phyloP scores from a whole-genome alignment of 2,329 filamentous ascomycete genomes.

The Scedosporium aurantiacum region DNA sequence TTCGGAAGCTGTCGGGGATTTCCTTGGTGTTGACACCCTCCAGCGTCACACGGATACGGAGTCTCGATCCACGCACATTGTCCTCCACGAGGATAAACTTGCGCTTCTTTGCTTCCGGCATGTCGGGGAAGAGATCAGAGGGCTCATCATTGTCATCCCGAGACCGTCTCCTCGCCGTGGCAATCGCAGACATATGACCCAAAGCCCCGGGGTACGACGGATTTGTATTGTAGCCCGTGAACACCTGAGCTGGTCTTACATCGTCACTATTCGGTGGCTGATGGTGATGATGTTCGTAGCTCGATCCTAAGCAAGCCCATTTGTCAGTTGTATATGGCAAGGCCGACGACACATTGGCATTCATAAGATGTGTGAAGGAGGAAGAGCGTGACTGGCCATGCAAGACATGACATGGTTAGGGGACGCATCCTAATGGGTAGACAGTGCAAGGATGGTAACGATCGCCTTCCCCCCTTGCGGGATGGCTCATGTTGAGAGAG shows the following conservation, averaged over 20 bases:
- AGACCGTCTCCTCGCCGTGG: slow-evolving; percentile 12
- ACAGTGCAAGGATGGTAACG: neutral
- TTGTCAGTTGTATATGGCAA: neutral
- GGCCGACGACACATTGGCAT: neutral
- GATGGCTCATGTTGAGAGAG: neutral
- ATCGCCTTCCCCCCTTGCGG: neutral
- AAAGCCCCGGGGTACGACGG: slow-evolving; percentile 19
- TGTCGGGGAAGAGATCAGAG: slow-evolving; percentile 70
- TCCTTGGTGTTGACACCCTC: slow-evolving; percentile 89
- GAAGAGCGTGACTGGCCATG: neutral
- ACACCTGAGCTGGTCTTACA: slow-evolving; percentile 63
- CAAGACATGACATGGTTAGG: neutral
- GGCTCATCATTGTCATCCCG: slow-evolving; percentile 45
- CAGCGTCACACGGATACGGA: slow-evolving; percentile 86
- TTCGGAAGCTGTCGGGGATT: slow-evolving; percentile 90
- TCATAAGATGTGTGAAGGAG: neutral
- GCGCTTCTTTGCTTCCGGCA: slow-evolving; percentile 81
- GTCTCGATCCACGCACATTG: slow-evolving; percentile 64
- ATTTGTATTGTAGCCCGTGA: slow-evolving; percentile 47
- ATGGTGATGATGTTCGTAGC: slow-evolving; percentile 5
- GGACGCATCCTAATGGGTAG: neutral
- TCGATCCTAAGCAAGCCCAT: neutral
- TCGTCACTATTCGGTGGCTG: slow-evolving; percentile 34
- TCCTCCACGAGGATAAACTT: slow-evolving; percentile 97
- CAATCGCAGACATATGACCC: slow-evolving; percentile 13